Percentiles rank a stretch among this genome's conserved stretches.
These are phyloP conservation scores for Claviceps maximensis DNA, from an alignment of 2,329 filamentous ascomycete genomes.

Conservation along the genomic window DNA sequence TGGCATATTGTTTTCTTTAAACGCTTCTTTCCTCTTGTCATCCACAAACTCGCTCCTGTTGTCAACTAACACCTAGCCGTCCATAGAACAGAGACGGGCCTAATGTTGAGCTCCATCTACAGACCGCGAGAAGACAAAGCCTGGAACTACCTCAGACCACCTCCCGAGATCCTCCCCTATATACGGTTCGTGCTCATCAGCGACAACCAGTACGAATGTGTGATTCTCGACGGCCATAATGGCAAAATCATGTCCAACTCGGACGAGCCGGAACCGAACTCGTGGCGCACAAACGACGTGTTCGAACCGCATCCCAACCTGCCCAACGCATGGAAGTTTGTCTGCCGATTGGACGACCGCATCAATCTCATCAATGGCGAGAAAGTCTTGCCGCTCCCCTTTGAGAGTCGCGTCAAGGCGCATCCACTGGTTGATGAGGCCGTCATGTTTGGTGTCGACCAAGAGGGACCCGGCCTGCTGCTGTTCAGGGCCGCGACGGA, in stretches of 20 bases:
- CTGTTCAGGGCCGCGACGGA: not conserved
- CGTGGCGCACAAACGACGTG: slow-evolving; percentile 50
- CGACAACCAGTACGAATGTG: slow-evolving; percentile 33
- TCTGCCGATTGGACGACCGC: slow-evolving; percentile 47
- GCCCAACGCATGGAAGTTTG: slow-evolving; percentile 45
- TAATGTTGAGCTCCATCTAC: slow-evolving; percentile 44
- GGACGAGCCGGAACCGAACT: slow-evolving; percentile 34
- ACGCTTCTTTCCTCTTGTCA: not conserved
- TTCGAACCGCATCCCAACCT: slow-evolving; percentile 42
- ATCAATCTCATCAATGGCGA: slow-evolving; percentile 52
- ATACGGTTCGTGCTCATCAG: not conserved
- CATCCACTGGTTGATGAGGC: slow-evolving; percentile 25
- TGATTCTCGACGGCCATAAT: slow-evolving; percentile 43
- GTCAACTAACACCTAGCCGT: not conserved
- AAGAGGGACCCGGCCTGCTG: slow-evolving; percentile 41
- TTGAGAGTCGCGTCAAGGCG: slow-evolving; percentile 42
- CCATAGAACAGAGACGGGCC: slow-evolving; percentile 43
- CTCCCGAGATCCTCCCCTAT: not conserved
- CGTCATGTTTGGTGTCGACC: slow-evolving; percentile 47
- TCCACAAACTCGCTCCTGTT: too few species aligned
- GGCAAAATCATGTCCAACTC: slow-evolving; percentile 42
- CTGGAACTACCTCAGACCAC: slow-evolving; percentile 45
- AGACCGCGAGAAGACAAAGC: slow-evolving; percentile 37
- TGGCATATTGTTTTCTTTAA: not conserved
- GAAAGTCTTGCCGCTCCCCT: slow-evolving; percentile 51